Conservation (phyloP, 2,329 filamentous ascomycete genomes). For the Capronia coronata region DNA sequence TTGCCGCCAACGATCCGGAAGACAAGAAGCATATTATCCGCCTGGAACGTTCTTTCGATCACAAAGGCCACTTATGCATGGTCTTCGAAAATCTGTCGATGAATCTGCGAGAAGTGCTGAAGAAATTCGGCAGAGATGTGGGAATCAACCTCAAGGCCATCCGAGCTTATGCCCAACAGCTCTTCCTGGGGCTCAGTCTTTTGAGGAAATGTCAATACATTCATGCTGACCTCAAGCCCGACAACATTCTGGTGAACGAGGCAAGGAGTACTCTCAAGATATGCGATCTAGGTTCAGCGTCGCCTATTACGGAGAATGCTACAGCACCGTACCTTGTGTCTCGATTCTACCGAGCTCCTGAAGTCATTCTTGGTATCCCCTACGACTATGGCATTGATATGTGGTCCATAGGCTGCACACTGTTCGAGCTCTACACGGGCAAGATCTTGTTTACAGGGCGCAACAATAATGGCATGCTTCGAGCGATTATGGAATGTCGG, state of each 20-base stretch:
- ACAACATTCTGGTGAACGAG: conserved; percentile 92
- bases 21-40: conserved; percentile 88
- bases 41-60: conserved; percentile 80
- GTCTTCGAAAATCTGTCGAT: conserved; percentile 90
- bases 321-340: conserved; percentile 93
- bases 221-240: conserved; percentile 93
- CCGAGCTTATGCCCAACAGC: conserved; percentile 83
- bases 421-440: conserved; percentile 95
- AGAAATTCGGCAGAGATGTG: conserved; percentile 90
- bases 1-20: conserved; percentile 77
- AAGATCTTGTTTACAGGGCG: conserved; percentile 93
- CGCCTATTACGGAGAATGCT: conserved; percentile 82
- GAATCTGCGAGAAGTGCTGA: conserved; percentile 87
- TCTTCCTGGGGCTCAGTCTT: conserved; percentile 80
- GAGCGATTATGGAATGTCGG: conserved; percentile 89
- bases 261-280: conserved; percentile 81
- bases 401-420: conserved; percentile 95
- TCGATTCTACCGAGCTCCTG: conserved; percentile 92
- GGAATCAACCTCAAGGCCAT: conserved; percentile 87
- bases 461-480: conserved; percentile 98
- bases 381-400: conserved; percentile 93
- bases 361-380: conserved; percentile 93
- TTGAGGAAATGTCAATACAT: conserved; percentile 89
- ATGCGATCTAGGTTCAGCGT: conserved; percentile 93
- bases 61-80: conserved; percentile 92